Evolutionary conservation across 225 moss, liverwort and hornwort species (phyloP).

Genomic region (Climacium dendroides): DNA sequence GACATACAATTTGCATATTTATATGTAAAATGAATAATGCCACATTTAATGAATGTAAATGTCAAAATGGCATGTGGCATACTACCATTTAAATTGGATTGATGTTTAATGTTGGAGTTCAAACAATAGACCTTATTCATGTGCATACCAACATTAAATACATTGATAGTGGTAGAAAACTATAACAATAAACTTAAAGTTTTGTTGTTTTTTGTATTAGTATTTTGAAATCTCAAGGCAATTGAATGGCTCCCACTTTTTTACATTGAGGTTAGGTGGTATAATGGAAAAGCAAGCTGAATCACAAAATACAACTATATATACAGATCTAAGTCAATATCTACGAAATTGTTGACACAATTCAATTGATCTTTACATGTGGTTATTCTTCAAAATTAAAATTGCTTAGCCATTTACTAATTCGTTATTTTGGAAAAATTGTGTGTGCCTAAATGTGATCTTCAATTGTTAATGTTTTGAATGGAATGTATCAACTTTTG

Average conservation of each 20-base stretch:
- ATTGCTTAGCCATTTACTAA: not conserved
- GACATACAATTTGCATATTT: not conserved
- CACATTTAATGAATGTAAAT: not conserved
- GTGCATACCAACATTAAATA: not conserved
- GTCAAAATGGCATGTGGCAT: not conserved
- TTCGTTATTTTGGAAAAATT: not conserved
- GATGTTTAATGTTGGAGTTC: not conserved
- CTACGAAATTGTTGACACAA: rapidly evolving
- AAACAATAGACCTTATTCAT: not conserved
- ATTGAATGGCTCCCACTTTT: not conserved
- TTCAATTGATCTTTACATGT: not conserved
- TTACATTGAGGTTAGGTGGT: not conserved
- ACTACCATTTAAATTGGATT: not conserved
- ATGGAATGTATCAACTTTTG: not conserved
- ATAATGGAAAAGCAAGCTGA: not conserved
- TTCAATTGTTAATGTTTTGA: not conserved
- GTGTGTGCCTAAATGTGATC: not conserved
- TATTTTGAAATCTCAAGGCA: not conserved
- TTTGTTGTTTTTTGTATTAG: rapidly evolving
- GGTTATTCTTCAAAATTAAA: not conserved
- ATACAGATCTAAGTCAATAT: not conserved
- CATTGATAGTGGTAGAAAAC: rapidly evolving
- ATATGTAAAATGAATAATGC: not conserved
- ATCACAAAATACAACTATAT: not conserved
- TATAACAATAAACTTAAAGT: not conserved